phyloP scores from a whole-genome alignment of 1,284 basidiomycete species.

The Spongiforma sp. region DNA sequence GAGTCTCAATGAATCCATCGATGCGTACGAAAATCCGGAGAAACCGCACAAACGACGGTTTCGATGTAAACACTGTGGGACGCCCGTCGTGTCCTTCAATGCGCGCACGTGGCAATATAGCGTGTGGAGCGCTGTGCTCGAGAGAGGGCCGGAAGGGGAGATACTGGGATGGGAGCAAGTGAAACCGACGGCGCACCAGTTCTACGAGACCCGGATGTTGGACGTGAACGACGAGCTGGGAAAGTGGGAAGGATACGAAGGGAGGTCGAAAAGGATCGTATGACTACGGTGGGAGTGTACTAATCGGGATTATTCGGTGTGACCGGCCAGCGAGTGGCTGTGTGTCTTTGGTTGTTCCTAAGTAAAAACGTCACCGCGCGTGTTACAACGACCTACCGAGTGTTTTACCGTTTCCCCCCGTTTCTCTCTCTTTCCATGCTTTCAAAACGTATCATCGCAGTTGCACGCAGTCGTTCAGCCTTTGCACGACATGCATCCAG shows the following conservation, averaged over 20 bases:
- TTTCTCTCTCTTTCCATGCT: slow-evolving; percentile 52
- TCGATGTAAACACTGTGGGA: slow-evolving; percentile 65
- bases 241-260: slow-evolving; percentile 69
- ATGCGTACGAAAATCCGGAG: slow-evolving; percentile 48
- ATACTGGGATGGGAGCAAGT: slow-evolving; percentile 56
- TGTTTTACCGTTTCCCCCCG: neutral
- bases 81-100: slow-evolving; percentile 55
- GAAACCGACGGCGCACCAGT: slow-evolving; percentile 65
- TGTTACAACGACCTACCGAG: no score
- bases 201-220: slow-evolving; percentile 65
- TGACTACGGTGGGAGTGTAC: slow-evolving; percentile 7
- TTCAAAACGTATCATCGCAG: slow-evolving; percentile 70
- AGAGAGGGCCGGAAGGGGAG: slow-evolving; percentile 51
- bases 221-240: slow-evolving; percentile 57
- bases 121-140: slow-evolving; percentile 60
- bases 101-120: slow-evolving; percentile 50
- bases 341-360: slow-evolving; percentile 9
- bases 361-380: no score
- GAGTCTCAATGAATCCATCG: slow-evolving; percentile 41
- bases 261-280: slow-evolving; percentile 39
- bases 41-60: slow-evolving; percentile 63
- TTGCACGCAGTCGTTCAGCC: slow-evolving; percentile 65
- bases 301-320: no score
- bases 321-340: slow-evolving; percentile 26
- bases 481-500: slow-evolving; percentile 45